Percentiles rank a stretch among this genome's conserved stretches.
Conservation (phyloP, 2,329 filamentous ascomycete genomes). For the Rugonectria rugulosa region DNA sequence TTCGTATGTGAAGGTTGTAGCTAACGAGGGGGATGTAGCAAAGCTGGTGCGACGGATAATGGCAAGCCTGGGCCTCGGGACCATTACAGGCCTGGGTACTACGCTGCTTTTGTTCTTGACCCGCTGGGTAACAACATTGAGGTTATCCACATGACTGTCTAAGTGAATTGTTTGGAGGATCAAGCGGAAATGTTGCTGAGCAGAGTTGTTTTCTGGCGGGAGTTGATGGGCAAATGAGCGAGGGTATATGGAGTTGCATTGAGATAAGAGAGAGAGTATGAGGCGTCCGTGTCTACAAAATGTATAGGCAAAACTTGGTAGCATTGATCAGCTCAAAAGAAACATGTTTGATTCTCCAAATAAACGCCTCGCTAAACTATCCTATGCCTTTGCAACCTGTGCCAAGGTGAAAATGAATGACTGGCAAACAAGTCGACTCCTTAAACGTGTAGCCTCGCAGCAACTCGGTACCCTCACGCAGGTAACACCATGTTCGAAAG, state of each 20-base stretch:
- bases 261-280: not conserved
- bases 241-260: conserved; percentile 6
- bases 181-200: not conserved
- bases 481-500: too few species aligned
- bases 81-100: conserved; percentile 56
- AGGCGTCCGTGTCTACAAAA: not conserved
- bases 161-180: not conserved
- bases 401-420: too few species aligned
- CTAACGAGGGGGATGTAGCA: conserved; percentile 30
- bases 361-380: not conserved
- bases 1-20: accelerated
- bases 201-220: not conserved
- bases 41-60: conserved; percentile 56
- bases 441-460: too few species aligned
- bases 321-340: not conserved
- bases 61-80: conserved; percentile 55
- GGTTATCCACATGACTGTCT: conserved; percentile 42
- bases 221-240: not conserved
- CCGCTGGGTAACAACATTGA: conserved; percentile 62
- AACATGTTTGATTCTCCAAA: conserved; percentile 8
- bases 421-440: too few species aligned
- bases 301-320: too few species aligned
- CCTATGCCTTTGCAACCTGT: too few species aligned
- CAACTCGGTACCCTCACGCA: too few species aligned
- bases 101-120: conserved; percentile 59